A percentile compares a stretch with the other conserved stretches of the same genome.
These are phyloP conservation scores for Neocatenulostroma microsporum DNA, from an alignment of 2,329 filamentous ascomycete species.

Conservation along the genomic window DNA sequence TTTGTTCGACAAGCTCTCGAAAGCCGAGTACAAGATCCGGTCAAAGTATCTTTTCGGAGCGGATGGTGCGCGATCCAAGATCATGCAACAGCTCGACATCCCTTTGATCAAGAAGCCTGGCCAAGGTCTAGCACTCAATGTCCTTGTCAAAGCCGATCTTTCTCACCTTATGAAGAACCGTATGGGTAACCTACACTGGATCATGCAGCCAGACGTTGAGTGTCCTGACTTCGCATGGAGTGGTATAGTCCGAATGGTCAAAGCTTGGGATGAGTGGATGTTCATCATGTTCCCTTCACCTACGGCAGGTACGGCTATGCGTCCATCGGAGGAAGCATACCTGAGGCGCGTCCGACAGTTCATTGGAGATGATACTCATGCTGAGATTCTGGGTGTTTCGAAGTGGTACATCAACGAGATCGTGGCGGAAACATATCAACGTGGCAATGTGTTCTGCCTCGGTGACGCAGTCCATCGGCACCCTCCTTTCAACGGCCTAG, in stretches of 20 bases:
- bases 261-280: slow-evolving; percentile 55
- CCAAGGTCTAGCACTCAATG: slow-evolving; percentile 44
- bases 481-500: slow-evolving; percentile 50
- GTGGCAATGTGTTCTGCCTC: slow-evolving; percentile 44
- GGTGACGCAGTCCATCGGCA: slow-evolving; percentile 54
- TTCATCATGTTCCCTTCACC: slow-evolving; percentile 38
- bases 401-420: slow-evolving; percentile 55
- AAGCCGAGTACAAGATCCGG: slow-evolving; percentile 38
- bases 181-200: slow-evolving; percentile 53
- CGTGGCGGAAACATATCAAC: slow-evolving; percentile 45
- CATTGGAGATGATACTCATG: slow-evolving; percentile 54
- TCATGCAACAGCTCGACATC: slow-evolving; percentile 41
- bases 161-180: slow-evolving; percentile 42
- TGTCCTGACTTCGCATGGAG: slow-evolving; percentile 46
- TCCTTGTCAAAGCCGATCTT: slow-evolving; percentile 45
- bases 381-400: too few relatives aligned
- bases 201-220: slow-evolving; percentile 46
- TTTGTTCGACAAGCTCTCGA: slow-evolving; percentile 29
- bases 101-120: slow-evolving; percentile 37
- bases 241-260: slow-evolving; percentile 51
- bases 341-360: slow-evolving; percentile 39
- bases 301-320: slow-evolving; percentile 27
- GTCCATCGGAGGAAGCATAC: slow-evolving; percentile 43
- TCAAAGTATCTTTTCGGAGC: slow-evolving; percentile 53
- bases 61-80: slow-evolving; percentile 45